Conservation (phyloP, 176 grass and related monocot genomes). For the Aegilops bicornis region DNA sequence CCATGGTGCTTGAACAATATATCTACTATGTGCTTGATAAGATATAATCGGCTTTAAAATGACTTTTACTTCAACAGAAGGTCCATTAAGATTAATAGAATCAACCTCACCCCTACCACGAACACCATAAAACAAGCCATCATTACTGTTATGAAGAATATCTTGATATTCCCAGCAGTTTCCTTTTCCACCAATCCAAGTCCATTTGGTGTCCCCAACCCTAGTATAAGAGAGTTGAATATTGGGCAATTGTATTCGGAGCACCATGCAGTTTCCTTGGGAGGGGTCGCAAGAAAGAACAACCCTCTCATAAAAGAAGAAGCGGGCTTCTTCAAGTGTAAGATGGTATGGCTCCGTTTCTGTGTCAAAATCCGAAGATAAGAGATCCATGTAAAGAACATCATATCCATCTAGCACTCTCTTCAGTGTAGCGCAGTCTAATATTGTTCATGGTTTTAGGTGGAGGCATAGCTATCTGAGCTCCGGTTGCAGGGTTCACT, state of each 20-base stretch:
- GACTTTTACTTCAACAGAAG: background rate
- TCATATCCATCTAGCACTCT: background rate
- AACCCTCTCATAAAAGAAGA: background rate
- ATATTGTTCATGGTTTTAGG: background rate
- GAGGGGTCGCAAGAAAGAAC: background rate
- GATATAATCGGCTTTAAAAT: background rate
- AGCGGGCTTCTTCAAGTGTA: background rate
- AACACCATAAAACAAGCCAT: background rate
- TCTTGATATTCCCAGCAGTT: no score
- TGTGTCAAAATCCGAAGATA: background rate
- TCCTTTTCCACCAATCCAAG: background rate
- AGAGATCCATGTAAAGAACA: background rate
- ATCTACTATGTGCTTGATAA: background rate
- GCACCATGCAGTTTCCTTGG: background rate
- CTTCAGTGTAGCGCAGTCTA: background rate
- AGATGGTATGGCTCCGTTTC: background rate
- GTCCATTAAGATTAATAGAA: background rate
- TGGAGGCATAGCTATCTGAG: background rate
- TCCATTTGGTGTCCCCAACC: background rate
- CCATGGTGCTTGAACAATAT: slow-evolving; percentile 5
- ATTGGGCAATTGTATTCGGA: no score
- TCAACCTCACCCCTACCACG: background rate
- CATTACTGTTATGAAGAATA: background rate
- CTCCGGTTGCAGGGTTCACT: background rate
- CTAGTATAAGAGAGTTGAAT: background rate